These are phyloP conservation scores for Penicillium goetzii DNA, from an alignment of 495 filamentous ascomycete genomes.

Conservation along the genomic window DNA sequence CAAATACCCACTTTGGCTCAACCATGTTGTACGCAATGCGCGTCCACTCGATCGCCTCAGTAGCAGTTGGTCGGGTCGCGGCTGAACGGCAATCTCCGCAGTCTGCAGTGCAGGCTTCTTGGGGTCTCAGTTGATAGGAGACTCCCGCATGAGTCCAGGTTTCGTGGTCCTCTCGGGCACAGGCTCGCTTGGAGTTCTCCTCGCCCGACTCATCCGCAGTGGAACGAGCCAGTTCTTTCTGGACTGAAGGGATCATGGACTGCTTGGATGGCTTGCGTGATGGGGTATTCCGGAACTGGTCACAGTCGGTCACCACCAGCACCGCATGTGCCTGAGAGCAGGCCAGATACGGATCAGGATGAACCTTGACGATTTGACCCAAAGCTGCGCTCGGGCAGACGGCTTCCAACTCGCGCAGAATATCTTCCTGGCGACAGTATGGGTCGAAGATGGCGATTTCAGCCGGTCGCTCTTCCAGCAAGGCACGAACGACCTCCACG, in stretches of 20 bases:
- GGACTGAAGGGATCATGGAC: background rate
- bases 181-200: conserved; percentile 10
- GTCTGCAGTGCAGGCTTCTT: conserved; percentile 22
- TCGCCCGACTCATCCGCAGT: background rate
- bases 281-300: conserved; percentile 35
- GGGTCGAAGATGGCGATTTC: conserved; percentile 80
- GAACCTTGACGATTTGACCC: conserved; percentile 32
- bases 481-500: conserved; percentile 64
- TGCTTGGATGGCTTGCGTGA: conserved; percentile 1
- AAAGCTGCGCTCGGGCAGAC: conserved; percentile 8
- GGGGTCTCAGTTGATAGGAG: conserved; percentile 24
- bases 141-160: conserved; percentile 25
- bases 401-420: conserved; percentile 42
- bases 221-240: conserved; percentile 2
- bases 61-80: conserved; percentile 22
- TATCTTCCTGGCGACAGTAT: conserved; percentile 55
- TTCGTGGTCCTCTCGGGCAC: conserved; percentile 16
- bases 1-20: conserved; percentile 71
- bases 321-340: conserved; percentile 43
- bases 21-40: conserved; percentile 59
- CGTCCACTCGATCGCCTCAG: conserved; percentile 55
- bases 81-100: conserved; percentile 30
- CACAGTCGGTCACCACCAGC: conserved; percentile 44
- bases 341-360: conserved; percentile 42
- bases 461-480: conserved; percentile 63